Conservation (phyloP, 129 eudicot species). For the Daucus carota region DH1_v3.0 NC_030383.2:48360001-48360500, state of each 20-base stretch:
- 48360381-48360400: slow-evolving; percentile 64
- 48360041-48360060: background rate
- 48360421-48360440: slow-evolving; percentile 2
- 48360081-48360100: background rate
- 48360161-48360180: background rate
- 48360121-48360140: background rate
- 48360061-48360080: background rate
- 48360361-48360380: slow-evolving; percentile 54
- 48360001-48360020: background rate
- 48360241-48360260: slow-evolving; percentile 32
- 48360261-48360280: slow-evolving; percentile 28
- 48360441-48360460: slow-evolving; percentile 25
- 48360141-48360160: background rate
- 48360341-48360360: slow-evolving; percentile 31
- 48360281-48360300: slow-evolving; percentile 29
- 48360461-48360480: slow-evolving; percentile 23
- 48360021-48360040: background rate
- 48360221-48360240: slow-evolving; percentile 1
- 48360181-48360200: background rate
- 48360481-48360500: too few relatives aligned
- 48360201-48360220: background rate
- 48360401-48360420: slow-evolving; percentile 90
- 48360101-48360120: background rate
- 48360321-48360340: slow-evolving; percentile 19
- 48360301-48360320: slow-evolving; percentile 26